Evolutionary conservation across 371 early-diverging fungal genomes (phyloP), one percentile per base, ranked within the genome.

Genomic region (Syncephalastrum monosporum): DNA sequence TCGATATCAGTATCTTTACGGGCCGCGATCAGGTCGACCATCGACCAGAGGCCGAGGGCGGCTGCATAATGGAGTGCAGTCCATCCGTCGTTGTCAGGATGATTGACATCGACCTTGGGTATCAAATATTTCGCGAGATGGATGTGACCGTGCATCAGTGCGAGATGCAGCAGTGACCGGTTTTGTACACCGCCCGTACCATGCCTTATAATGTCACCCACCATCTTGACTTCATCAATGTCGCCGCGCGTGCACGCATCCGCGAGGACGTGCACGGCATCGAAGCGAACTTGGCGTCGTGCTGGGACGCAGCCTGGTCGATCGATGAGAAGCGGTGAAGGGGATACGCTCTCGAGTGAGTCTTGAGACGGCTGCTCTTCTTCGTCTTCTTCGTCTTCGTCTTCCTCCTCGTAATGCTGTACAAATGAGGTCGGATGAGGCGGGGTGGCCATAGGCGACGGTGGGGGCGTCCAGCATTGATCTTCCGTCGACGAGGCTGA

Each of bases 31-130:
- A 55, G 64, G 38, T 71, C 65, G 8, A 78, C 50, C 16, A 71
- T 62, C n/a, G 47, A 46, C 79, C 79, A 78, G 38, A 69, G 59
- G 5, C 67, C 67, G 14, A 78, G 57, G 1, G 71, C 69, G 19
- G 79, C 71, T 41, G 79, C 71, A 59, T 78, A 78, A 60, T 78
- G 79, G 47, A 73, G 60, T 29, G 73, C 69, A 4, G 79, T 75
- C 75, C 79, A 75, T n/a, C 77, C 76, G 59, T 75, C 71, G 33
- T 61, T 61, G 44, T 78, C 79, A 16, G 53, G 50, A 47, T 64
- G 64, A 42, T 75, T 73, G 17, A 78, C 57, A 53, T 78, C 65
- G 3, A 77, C 49, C 15, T 64, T 63, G 14, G 51, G 16, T 14
- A 66, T 51, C 16, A 78, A 48, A n/a, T 45, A 67, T 12, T 55